A percentile compares a stretch with the other conserved stretches of the same genome.
These are phyloP conservation scores for Nicotiana noctiflora DNA, from an alignment of 257 asterid genomes.

Conservation along the genomic window DNA sequence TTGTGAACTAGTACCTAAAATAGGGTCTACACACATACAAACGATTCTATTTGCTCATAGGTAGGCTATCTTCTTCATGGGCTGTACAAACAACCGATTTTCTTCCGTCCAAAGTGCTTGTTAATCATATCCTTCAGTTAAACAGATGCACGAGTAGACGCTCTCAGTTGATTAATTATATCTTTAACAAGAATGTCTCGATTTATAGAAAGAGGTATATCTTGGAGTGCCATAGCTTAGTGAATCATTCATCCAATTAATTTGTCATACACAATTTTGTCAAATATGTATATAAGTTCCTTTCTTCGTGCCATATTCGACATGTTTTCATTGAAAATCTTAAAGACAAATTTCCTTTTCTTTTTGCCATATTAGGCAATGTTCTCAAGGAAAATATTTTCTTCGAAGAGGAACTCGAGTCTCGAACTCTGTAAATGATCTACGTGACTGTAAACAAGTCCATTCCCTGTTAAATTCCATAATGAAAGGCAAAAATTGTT, in stretches of 20 bases:
- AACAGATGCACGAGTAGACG: not conserved
- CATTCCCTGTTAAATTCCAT: not conserved
- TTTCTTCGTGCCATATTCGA: not conserved
- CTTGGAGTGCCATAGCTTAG: not conserved
- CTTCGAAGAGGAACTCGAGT: not conserved
- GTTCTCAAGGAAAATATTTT: not conserved
- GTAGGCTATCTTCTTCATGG: not conserved
- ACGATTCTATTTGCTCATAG: not conserved
- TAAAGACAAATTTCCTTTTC: not conserved
- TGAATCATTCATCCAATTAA: not conserved
- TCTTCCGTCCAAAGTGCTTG: not conserved
- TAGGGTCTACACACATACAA: not conserved
- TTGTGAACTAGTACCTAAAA: not conserved
- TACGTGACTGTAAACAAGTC: not conserved
- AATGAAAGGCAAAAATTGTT: not conserved
- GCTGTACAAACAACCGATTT: not conserved
- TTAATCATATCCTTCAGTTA: not conserved
- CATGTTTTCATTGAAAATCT: not conserved
- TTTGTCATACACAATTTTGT: not conserved
- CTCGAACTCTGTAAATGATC: not conserved
- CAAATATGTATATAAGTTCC: not conserved
- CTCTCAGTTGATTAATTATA: not conserved
- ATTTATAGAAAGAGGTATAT: not conserved
- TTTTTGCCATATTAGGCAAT: not conserved
- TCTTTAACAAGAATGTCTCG: not conserved